These are phyloP conservation scores for Boletus patriciae DNA, from an alignment of 768 basidiomycete genomes.

Conservation along the genomic window DNA sequence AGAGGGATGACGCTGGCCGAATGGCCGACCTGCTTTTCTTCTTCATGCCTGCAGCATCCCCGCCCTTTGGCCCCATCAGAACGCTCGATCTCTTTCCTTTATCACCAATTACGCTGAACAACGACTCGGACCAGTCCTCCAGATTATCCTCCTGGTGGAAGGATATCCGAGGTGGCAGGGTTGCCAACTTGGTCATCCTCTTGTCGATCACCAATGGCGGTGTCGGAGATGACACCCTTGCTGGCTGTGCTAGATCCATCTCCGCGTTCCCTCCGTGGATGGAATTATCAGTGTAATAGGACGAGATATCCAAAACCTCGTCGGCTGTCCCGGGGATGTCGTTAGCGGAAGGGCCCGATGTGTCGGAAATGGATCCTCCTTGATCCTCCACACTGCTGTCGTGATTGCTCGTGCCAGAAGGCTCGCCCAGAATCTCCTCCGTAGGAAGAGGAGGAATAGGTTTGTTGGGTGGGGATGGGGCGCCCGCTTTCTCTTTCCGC, in stretches of 20 bases:
- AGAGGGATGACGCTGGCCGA: constrained; percentile 12
- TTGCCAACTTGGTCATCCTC: constrained; percentile 17
- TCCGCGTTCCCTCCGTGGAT: constrained; percentile 7
- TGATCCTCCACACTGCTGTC: constrained; percentile 1
- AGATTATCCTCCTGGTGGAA: constrained; percentile 51
- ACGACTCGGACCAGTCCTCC: constrained; percentile 52
- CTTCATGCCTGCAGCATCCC: constrained; percentile 1
- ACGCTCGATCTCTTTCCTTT: constrained; percentile 19
- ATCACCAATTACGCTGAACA: constrained; percentile 52
- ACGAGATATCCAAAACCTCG: constrained; percentile 31
- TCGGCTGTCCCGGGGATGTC: constrained; percentile 27
- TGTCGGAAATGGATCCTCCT: not conserved
- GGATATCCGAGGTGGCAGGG: constrained; percentile 53
- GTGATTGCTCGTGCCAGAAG: constrained; percentile 5
- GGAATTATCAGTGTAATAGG: constrained; percentile 14
- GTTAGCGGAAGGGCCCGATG: not conserved
- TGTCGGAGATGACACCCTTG: constrained; percentile 18
- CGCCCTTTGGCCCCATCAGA: not conserved
- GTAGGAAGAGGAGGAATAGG: constrained; percentile 21
- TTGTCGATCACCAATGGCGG: constrained; percentile 36
- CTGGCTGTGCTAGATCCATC: constrained; percentile 7
- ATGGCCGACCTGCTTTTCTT: constrained; percentile 21
- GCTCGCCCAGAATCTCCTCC: not conserved
- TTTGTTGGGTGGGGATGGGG: constrained; percentile 14
- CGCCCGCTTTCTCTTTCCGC: constrained; percentile 20